These are phyloP conservation scores for Secale cereale DNA, from an alignment of 176 grass and related monocot genomes.

Conservation along the genomic window DNA sequence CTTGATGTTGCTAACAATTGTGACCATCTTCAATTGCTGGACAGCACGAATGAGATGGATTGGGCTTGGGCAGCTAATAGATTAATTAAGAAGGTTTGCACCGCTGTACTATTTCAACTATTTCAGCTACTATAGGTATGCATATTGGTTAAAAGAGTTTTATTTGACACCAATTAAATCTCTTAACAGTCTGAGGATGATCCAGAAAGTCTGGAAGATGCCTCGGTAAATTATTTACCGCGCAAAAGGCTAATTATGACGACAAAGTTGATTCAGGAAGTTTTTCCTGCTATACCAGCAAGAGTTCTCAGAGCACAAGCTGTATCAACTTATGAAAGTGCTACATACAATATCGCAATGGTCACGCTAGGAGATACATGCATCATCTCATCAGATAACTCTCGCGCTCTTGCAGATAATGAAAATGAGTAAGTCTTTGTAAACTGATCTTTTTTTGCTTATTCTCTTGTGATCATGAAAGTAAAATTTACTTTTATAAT, in stretches of 20 bases:
- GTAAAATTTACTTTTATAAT: background rate
- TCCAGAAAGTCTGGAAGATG: conserved; percentile 66
- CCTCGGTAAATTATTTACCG: conserved; percentile 38
- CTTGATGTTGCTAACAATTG: conserved; percentile 26
- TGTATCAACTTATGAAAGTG: conserved; percentile 62
- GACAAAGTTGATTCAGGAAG: conserved; percentile 77
- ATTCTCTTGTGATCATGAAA: conserved; percentile 11
- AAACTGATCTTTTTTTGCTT: conserved; percentile 4
- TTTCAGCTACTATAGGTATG: conserved; percentile 11
- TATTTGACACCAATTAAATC: conserved; percentile 12
- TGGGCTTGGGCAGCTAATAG: conserved; percentile 88
- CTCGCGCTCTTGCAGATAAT: conserved; percentile 27
- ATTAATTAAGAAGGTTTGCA: conserved; percentile 86
- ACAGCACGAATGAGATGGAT: conserved; percentile 63
- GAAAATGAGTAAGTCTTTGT: conserved; percentile 62
- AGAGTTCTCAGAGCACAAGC: conserved; percentile 64
- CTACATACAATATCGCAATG: conserved; percentile 64
- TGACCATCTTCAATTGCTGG: conserved; percentile 34
- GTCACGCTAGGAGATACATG: conserved; percentile 74
- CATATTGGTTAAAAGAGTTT: conserved; percentile 21
- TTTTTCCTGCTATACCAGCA: conserved; percentile 75
- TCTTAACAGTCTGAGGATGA: conserved; percentile 59
- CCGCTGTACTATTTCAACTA: conserved; percentile 12
- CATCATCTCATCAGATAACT: conserved; percentile 57
- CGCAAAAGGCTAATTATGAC: conserved; percentile 72